Evolutionary conservation across 208 protist species (phyloP).

Genomic region (Vickermania spadyakhi): DNA sequence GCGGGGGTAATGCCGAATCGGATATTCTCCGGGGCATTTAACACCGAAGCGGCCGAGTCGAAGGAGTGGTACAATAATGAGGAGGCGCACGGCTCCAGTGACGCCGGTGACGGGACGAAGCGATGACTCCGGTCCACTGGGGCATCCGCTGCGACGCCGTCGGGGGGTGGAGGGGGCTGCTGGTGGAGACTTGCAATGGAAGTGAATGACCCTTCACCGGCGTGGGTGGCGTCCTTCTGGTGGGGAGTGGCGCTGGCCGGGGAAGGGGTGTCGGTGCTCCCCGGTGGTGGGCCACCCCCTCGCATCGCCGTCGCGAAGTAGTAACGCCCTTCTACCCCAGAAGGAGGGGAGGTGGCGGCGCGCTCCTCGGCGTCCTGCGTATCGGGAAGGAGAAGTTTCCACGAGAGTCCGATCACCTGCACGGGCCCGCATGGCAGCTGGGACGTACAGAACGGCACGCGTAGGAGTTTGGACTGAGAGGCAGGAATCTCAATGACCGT

Average conservation of each 20-base stretch:
- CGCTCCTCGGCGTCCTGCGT: not conserved
- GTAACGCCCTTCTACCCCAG: not conserved
- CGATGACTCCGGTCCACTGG: too few species aligned
- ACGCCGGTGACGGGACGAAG: too few species aligned
- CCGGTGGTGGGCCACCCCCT: not conserved
- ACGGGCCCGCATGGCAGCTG: not conserved
- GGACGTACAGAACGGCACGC: not conserved
- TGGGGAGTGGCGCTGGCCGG: not conserved
- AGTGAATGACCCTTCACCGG: too few species aligned
- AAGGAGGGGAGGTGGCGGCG: not conserved
- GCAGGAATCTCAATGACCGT: not conserved
- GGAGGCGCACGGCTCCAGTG: slow-evolving; percentile 10
- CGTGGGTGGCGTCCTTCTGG: not conserved
- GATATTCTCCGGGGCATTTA: slow-evolving; percentile 57
- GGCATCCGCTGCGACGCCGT: not conserved
- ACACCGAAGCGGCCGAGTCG: slow-evolving; percentile 32
- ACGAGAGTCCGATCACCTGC: not conserved
- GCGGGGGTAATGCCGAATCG: slow-evolving; percentile 49
- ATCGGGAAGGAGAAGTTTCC: not conserved
- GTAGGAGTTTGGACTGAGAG: not conserved
- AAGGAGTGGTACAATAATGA: slow-evolving; percentile 23
- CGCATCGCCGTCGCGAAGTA: not conserved
- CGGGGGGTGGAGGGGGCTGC: not conserved
- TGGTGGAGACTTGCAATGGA: not conserved
- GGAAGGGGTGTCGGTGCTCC: not conserved